Conservation (phyloP, 2,329 filamentous ascomycete species). For the Sporothrix mexicana region DNA sequence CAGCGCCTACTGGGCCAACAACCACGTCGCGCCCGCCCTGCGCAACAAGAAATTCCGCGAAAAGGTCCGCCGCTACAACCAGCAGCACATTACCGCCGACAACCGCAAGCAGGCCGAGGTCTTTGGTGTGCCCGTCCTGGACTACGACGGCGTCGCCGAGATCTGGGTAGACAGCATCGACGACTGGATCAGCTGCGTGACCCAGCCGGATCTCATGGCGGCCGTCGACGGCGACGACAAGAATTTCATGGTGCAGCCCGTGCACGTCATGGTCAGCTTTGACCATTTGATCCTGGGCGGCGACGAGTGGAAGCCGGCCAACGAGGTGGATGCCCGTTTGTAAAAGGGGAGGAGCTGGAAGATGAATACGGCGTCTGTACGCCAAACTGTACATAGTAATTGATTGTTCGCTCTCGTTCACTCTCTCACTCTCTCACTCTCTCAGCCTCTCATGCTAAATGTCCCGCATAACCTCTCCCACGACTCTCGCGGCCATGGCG, state of each 20-base stretch:
- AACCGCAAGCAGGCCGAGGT: conserved; percentile 21
- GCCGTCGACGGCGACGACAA: conserved; percentile 31
- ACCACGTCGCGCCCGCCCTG: conserved; percentile 41
- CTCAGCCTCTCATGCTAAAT: conserved; percentile 44
- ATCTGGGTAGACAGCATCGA: conserved; percentile 36
- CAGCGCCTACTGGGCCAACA: conserved; percentile 42
- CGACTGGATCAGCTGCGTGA: conserved; percentile 31
- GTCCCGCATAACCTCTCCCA: conserved; percentile 69
- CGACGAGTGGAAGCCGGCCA: conserved; percentile 26
- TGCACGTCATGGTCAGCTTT: conserved; percentile 35
- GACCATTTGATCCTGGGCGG: conserved; percentile 33
- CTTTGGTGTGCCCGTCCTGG: conserved; percentile 33
- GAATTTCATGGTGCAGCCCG: conserved; percentile 32
- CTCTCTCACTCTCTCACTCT: background rate
- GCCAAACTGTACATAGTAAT: conserved; percentile 9
- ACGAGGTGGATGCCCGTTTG: background rate
- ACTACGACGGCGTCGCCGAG: conserved; percentile 36
- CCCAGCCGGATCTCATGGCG: conserved; percentile 29
- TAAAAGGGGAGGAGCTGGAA: background rate
- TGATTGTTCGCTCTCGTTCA: background rate
- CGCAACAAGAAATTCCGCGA: conserved; percentile 40
- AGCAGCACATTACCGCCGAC: conserved; percentile 36
- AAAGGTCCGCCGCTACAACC: conserved; percentile 37
- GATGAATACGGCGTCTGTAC: too few species aligned
- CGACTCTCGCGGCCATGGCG: conserved; percentile 65